Evolutionary conservation across 192 early-diverging fungal species (phyloP).

Genomic region (Linnemannia elongata): DNA sequence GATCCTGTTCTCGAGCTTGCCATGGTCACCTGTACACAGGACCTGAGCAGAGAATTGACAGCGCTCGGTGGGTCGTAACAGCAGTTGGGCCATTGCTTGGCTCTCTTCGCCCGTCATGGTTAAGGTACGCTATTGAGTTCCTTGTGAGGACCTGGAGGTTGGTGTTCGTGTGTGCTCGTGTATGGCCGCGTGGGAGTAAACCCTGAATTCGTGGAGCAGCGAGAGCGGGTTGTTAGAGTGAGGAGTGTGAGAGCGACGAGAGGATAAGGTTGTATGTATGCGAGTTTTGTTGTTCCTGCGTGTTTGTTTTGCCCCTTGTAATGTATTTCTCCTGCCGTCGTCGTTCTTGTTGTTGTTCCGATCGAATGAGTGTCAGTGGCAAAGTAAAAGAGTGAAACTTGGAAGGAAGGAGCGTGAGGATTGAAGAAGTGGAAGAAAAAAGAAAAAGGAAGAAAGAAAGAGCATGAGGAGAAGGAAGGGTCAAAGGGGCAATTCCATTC

Average conservation of each 20-base stretch:
- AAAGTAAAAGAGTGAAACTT: neutral
- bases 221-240: neutral
- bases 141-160: neutral
- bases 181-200: neutral
- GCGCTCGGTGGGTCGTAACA: conserved; percentile 40
- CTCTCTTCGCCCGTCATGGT: conserved; percentile 35
- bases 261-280: neutral
- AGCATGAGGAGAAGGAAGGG: neutral
- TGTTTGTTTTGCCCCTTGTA: neutral
- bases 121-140: neutral
- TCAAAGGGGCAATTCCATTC: neutral
- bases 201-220: conserved; percentile 2
- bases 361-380: neutral
- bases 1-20: conserved; percentile 35
- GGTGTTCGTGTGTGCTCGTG: neutral
- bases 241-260: neutral
- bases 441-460: neutral
- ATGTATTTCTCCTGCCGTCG: neutral
- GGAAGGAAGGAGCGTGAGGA: neutral
- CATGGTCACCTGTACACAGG: conserved; percentile 17
- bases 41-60: conserved; percentile 58
- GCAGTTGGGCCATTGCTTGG: conserved; percentile 21
- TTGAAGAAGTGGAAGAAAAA: neutral
- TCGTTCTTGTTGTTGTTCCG: no score
- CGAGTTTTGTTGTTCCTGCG: neutral